These are phyloP conservation scores for Russula emetica DNA, from an alignment of 768 basidiomycete species.

Conservation along the genomic window DNA sequence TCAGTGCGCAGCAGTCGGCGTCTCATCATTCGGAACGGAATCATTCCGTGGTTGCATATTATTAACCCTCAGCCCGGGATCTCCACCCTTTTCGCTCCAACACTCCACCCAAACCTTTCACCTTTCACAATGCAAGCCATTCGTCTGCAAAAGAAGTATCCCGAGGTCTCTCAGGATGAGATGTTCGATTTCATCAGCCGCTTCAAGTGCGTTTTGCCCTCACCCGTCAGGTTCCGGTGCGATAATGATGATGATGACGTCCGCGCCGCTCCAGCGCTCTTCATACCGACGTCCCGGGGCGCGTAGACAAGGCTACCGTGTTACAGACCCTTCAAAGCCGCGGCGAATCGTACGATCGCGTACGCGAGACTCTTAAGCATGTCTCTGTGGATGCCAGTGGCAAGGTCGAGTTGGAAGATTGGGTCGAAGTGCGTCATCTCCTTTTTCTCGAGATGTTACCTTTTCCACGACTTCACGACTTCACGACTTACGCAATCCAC, in stretches of 20 bases:
- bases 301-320: conserved; percentile 77
- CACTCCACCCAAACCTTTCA: conserved; percentile 2
- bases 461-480: too few relatives aligned
- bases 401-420: conserved; percentile 95
- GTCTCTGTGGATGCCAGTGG: conserved; percentile 94
- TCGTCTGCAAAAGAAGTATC: conserved; percentile 86
- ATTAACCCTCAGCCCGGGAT: conserved; percentile 10
- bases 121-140: conserved; percentile 64
- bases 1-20: neutral
- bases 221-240: conserved; percentile 11
- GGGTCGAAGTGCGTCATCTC: conserved; percentile 74
- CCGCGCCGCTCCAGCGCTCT: conserved; percentile 49
- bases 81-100: neutral
- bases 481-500: conserved; percentile 1
- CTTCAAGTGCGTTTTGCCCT: conserved; percentile 75
- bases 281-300: conserved; percentile 72
- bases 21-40: neutral
- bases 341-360: conserved; percentile 89
- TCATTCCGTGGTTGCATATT: neutral
- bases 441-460: neutral
- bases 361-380: conserved; percentile 84
- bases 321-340: conserved; percentile 71
- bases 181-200: conserved; percentile 91
- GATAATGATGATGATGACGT: conserved; percentile 19
- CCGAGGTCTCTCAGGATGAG: conserved; percentile 87